Percentiles rank a stretch among this genome's conserved stretches.
Conservation (phyloP, 306 rosid genomes). For the Luffa acutangula region DNA sequence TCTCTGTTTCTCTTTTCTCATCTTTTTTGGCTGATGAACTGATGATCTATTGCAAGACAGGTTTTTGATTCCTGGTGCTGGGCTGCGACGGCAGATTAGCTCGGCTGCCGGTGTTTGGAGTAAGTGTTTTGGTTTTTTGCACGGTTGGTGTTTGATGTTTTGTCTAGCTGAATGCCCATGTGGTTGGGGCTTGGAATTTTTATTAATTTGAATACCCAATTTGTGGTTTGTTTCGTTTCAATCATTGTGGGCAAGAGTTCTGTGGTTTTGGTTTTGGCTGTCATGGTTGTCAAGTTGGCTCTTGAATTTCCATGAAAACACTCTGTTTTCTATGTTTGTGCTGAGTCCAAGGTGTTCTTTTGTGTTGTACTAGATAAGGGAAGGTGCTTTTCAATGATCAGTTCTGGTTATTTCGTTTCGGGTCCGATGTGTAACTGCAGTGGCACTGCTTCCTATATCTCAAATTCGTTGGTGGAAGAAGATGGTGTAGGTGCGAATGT, state of each 20-base stretch:
- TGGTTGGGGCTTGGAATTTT: background rate
- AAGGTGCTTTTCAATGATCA: background rate
- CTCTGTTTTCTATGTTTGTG: background rate
- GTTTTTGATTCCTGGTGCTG: background rate
- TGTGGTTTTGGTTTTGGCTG: background rate
- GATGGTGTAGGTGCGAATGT: slow-evolving; percentile 16
- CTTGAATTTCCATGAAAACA: background rate
- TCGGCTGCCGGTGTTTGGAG: background rate
- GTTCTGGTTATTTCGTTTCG: background rate
- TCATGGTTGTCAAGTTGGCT: background rate
- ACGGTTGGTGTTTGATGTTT: background rate
- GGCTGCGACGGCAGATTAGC: background rate
- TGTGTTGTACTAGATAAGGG: slow-evolving; percentile 1
- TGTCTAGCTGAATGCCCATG: background rate
- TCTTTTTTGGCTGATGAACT: background rate
- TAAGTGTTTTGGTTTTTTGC: background rate
- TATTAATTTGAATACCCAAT: background rate
- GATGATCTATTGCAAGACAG: background rate
- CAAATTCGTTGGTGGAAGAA: slow-evolving; percentile 11
- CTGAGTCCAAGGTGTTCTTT: background rate
- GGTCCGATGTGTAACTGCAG: background rate
- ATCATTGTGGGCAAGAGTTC: background rate
- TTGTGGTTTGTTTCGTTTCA: background rate
- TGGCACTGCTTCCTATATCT: background rate
- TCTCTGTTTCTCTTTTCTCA: background rate